Percentiles rank a stretch among this genome's conserved stretches.
Conservation (phyloP, 2,329 filamentous ascomycete species). For the Pseudopithomyces chartarum region DNA sequence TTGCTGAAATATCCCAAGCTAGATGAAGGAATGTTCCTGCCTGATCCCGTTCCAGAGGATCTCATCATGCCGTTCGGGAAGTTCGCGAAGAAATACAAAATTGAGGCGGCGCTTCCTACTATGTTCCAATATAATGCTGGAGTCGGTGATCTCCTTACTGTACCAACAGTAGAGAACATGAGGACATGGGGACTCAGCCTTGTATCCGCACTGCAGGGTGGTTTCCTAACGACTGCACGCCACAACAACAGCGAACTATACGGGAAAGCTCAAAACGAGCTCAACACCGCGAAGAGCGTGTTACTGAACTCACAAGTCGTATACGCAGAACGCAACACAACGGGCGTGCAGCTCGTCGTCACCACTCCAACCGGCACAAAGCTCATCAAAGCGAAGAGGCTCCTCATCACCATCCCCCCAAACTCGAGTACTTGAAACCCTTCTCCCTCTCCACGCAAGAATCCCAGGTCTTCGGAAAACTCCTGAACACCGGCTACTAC, state of each 20-base stretch:
- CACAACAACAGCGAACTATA: slow-evolving; percentile 31
- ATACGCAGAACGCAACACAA: not conserved
- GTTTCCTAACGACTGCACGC: slow-evolving; percentile 16
- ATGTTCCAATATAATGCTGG: slow-evolving; percentile 23
- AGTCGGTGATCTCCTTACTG: slow-evolving; percentile 46
- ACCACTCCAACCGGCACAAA: slow-evolving; percentile 22
- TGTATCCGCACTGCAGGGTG: not conserved
- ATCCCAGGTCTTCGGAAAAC: slow-evolving; percentile 43
- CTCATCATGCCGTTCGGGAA: slow-evolving; percentile 56
- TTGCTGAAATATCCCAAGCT: slow-evolving; percentile 17
- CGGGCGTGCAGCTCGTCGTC: slow-evolving; percentile 12
- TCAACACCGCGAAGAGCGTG: slow-evolving; percentile 9
- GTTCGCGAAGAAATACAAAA: slow-evolving; percentile 55
- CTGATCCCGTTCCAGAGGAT: slow-evolving; percentile 52
- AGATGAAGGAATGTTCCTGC: slow-evolving; percentile 50
- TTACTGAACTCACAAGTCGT: slow-evolving; percentile 11
- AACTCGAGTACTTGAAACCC: slow-evolving; percentile 37
- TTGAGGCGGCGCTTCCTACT: slow-evolving; percentile 50
- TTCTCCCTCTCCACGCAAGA: slow-evolving; percentile 48
- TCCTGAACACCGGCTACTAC: slow-evolving; percentile 48
- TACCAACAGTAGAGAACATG: slow-evolving; percentile 43
- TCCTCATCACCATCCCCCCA: slow-evolving; percentile 53
- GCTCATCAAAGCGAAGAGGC: slow-evolving; percentile 45
- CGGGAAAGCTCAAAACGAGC: slow-evolving; percentile 12
- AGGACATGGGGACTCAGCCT: not conserved